Evolutionary conservation across 1,139 yeast species (phyloP), one percentile per base, ranked within the genome.

Genomic region (Pneumocystis sp.): DNA sequence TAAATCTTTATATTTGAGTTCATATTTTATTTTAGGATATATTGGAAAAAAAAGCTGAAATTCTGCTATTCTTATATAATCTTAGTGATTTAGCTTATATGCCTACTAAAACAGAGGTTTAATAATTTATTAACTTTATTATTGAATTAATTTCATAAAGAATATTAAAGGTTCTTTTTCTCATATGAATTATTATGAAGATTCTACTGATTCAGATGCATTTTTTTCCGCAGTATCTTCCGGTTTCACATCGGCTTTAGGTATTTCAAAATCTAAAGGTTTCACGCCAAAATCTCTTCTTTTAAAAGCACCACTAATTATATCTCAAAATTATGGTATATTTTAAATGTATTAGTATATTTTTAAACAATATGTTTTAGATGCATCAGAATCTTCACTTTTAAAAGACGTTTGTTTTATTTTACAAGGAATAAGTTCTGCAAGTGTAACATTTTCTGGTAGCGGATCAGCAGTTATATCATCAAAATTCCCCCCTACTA

Each of bases 371-470:
- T 12, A 12, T 15, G 19, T 15, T 56, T 21, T 63, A 75, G 67
- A 68, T n/a, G 76, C 76, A 1, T 61, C 79, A 1, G 90, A 86
- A 68, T 75, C 75, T 8, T 80, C 78, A 3, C 79, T 89, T 2
- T 71, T 87, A 64, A 77, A 79, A 17, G 85, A 82, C 69, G 75
- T 89, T 4, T 82, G 87, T 2, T 90, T 82, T 73, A 82, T 89
- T 0, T 75, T 91, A 42, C 79, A 86, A 34, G 97, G 96, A 0
- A 80, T 88, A 7, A 86, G 87, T 62, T 85, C 96, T 0, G 81
- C 80, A 59, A 71, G 83, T 60, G 81, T 89, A 64, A 79, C 82
- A 1, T 81, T 86, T 74, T 71, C 71, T 6, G 74, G 74, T 6
- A 70, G 72, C 17, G 75, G 77, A 7, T 71, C 70, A 29, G 73